phyloP scores from a whole-genome alignment of 1,284 basidiomycete species.

The Cryptococcus depauperatus region DNA sequence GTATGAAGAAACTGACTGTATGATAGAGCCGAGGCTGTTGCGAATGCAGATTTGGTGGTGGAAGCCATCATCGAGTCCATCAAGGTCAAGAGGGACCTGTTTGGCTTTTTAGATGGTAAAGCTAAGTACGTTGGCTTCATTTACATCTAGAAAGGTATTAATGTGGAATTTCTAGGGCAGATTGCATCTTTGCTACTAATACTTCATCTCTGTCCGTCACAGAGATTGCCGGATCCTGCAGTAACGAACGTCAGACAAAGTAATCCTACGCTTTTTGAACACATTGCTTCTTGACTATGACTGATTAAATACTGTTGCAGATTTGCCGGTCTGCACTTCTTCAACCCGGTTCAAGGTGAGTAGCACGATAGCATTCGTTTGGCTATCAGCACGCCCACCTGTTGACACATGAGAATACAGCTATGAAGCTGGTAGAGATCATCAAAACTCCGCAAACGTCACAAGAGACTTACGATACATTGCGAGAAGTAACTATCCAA shows the following conservation, averaged over 20 bases:
- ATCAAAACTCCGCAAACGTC: constrained; percentile 49
- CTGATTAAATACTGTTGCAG: constrained; percentile 19
- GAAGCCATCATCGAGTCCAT: constrained; percentile 56
- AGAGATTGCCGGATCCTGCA: constrained; percentile 48
- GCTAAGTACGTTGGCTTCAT: constrained; percentile 39
- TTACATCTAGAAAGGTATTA: not conserved
- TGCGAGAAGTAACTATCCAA: constrained; percentile 48
- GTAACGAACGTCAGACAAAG: constrained; percentile 40
- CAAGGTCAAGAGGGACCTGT: constrained; percentile 52
- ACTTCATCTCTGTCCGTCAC: constrained; percentile 51
- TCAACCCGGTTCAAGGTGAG: constrained; percentile 46
- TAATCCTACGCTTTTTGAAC: constrained; percentile 15
- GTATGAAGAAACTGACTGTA: constrained; percentile 2
- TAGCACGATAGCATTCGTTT: too few relatives aligned
- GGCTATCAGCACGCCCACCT: too few relatives aligned
- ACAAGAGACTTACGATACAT: constrained; percentile 46
- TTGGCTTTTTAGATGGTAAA: constrained; percentile 49
- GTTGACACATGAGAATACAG: too few relatives aligned
- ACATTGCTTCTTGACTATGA: not conserved
- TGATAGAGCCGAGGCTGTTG: constrained; percentile 46
- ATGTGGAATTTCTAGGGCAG: constrained; percentile 5
- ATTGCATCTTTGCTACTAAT: constrained; percentile 52
- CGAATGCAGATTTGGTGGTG: constrained; percentile 50
- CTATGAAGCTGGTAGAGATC: constrained; percentile 55
- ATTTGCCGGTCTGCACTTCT: constrained; percentile 53